Percentiles rank a stretch among this genome's conserved stretches.
Conservation (phyloP, 805 yeast genomes). For the Yarrowia sp. region DNA sequence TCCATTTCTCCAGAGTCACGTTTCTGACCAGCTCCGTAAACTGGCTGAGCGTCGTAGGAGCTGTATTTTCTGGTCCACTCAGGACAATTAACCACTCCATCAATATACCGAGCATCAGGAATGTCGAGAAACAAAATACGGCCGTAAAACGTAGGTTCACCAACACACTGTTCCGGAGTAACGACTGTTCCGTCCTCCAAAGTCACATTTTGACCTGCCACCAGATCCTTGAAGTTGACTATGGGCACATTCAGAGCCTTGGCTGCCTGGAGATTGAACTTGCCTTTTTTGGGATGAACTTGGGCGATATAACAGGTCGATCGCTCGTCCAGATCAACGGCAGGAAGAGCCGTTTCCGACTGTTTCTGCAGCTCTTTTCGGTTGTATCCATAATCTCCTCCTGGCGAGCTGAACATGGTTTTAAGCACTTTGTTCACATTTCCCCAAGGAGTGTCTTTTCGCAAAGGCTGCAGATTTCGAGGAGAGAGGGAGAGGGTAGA, state of each 20-base stretch:
- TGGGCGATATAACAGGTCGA: conserved; percentile 68
- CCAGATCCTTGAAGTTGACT: conserved; percentile 58
- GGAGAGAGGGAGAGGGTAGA: too few species aligned
- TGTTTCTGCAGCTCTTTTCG: not conserved
- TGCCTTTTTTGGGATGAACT: conserved; percentile 69
- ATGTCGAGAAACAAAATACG: conserved; percentile 69
- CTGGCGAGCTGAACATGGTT: not conserved
- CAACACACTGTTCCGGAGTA: conserved; percentile 69
- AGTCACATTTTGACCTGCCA: conserved; percentile 56
- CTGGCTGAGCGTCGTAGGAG: not conserved
- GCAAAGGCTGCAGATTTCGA: not conserved
- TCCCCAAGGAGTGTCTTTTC: not conserved
- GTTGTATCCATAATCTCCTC: not conserved
- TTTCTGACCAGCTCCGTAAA: not conserved
- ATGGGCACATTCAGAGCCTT: conserved; percentile 62
- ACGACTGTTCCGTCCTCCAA: conserved; percentile 57
- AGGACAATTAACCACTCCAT: conserved; percentile 32
- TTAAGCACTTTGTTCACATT: not conserved
- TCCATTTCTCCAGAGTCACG: not conserved
- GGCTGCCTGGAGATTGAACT: conserved; percentile 66
- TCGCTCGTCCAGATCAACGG: conserved; percentile 34
- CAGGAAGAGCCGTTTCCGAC: conserved; percentile 21
- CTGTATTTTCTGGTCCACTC: conserved; percentile 3
- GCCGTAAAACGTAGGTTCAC: conserved; percentile 53
- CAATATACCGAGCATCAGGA: conserved; percentile 52